Evolutionary conservation across 2,329 filamentous ascomycete genomes (phyloP).

Genomic region (Ramichloridium luteum): DNA sequence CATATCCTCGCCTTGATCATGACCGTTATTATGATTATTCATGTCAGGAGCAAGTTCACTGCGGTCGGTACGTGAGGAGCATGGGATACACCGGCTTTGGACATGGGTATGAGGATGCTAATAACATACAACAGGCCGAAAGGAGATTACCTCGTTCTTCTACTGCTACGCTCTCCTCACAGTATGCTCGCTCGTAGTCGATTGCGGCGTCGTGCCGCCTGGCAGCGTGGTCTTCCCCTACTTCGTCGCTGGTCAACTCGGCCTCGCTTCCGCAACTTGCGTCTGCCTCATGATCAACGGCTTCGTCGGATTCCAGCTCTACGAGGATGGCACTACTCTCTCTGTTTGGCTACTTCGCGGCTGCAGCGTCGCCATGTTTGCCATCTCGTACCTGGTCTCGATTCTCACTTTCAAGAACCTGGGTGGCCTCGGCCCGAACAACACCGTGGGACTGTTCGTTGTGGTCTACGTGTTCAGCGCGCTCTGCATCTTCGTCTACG

Average conservation of each 20-base stretch:
- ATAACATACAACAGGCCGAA: constrained; percentile 39
- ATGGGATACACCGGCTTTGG: constrained; percentile 1
- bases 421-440: constrained; percentile 72
- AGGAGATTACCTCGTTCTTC: constrained; percentile 79
- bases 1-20: constrained; percentile 84
- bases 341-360: constrained; percentile 86
- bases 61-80: constrained; percentile 63
- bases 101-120: constrained; percentile 3
- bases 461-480: constrained; percentile 87
- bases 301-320: constrained; percentile 95
- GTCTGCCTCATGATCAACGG: constrained; percentile 91
- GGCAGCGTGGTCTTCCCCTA: constrained; percentile 73
- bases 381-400: constrained; percentile 74
- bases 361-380: constrained; percentile 68
- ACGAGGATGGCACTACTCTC: constrained; percentile 88
- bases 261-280: constrained; percentile 71
- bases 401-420: constrained; percentile 87
- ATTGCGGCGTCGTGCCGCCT: constrained; percentile 82
- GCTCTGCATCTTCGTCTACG: constrained; percentile 72
- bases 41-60: constrained; percentile 94
- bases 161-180: constrained; percentile 91
- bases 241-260: constrained; percentile 79
- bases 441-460: constrained; percentile 80
- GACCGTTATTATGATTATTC: constrained; percentile 95
- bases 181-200: constrained; percentile 76